Percentiles rank a stretch among this genome's conserved stretches.
These are phyloP conservation scores for Blastocystis sp. DNA, from an alignment of 352 stramenopile genomes.

Conservation along the genomic window DNA sequence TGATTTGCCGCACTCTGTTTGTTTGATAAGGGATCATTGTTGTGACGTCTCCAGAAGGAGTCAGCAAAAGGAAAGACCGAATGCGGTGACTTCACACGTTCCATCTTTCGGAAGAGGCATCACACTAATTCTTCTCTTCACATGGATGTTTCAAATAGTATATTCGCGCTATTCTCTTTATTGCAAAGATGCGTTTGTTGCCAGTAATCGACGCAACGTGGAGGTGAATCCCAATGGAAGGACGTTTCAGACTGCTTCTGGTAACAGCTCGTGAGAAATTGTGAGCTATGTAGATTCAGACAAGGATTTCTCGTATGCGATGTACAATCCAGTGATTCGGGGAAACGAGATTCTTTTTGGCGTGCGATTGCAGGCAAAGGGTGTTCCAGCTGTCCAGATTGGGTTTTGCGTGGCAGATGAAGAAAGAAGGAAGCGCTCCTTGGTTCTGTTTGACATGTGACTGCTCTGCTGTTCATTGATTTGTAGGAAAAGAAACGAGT, in stretches of 20 bases:
- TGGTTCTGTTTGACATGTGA: constrained; percentile 11
- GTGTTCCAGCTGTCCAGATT: not conserved
- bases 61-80: too few species aligned
- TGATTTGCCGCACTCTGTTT: too few species aligned
- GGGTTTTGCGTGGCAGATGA: not conserved
- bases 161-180: not conserved
- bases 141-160: constrained; percentile 49
- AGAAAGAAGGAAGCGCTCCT: not conserved
- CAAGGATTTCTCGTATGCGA: constrained; percentile 5
- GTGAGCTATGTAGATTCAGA: not conserved
- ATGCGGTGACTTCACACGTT: too few species aligned
- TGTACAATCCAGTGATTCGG: constrained; percentile 8
- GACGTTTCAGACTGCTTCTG: not conserved
- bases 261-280: not conserved
- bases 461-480: not conserved
- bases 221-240: not conserved
- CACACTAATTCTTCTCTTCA: too few species aligned
- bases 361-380: not conserved
- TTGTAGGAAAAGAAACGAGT: not conserved
- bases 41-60: too few species aligned
- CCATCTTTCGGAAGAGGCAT: too few species aligned
- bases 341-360: not conserved
- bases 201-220: not conserved
- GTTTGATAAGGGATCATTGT: constrained; percentile 1
- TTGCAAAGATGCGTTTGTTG: constrained; percentile 25